Conservation (phyloP, 129 eudicot genomes). For the Dittrichia graveolens region DNA sequence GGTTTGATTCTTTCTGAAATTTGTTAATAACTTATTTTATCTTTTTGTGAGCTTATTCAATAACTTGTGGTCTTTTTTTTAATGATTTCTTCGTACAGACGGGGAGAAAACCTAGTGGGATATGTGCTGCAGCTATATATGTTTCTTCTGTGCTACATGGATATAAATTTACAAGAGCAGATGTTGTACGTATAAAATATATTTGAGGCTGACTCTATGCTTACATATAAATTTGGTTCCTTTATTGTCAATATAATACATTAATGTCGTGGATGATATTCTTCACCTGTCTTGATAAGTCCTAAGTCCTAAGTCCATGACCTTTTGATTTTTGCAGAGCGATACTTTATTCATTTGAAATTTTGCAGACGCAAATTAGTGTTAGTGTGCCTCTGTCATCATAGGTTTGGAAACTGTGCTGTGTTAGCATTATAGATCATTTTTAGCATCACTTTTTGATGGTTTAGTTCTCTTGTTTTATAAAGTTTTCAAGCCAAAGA, state of each 20-base stretch:
- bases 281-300: too few relatives aligned
- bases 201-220: background rate
- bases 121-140: slow-evolving; percentile 86
- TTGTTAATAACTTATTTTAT: background rate
- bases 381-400: background rate
- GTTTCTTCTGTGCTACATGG: slow-evolving; percentile 63
- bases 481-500: background rate
- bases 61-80: background rate
- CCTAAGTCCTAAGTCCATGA: background rate
- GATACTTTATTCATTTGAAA: background rate
- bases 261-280: too few relatives aligned
- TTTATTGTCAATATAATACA: too few relatives aligned
- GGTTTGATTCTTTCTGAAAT: slow-evolving; percentile 37
- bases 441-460: too few relatives aligned
- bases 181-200: slow-evolving; percentile 48
- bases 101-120: slow-evolving; percentile 85
- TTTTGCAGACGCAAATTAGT: background rate
- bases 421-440: too few relatives aligned
- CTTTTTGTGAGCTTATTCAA: background rate
- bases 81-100: slow-evolving; percentile 41
- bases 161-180: slow-evolving; percentile 49
- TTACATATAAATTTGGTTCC: too few relatives aligned
- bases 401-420: too few relatives aligned
- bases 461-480: background rate
- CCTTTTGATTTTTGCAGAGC: background rate